Evolutionary conservation across 169 alveolate genomes (phyloP).

Genomic region (Plasmodium coatneyi): DNA sequence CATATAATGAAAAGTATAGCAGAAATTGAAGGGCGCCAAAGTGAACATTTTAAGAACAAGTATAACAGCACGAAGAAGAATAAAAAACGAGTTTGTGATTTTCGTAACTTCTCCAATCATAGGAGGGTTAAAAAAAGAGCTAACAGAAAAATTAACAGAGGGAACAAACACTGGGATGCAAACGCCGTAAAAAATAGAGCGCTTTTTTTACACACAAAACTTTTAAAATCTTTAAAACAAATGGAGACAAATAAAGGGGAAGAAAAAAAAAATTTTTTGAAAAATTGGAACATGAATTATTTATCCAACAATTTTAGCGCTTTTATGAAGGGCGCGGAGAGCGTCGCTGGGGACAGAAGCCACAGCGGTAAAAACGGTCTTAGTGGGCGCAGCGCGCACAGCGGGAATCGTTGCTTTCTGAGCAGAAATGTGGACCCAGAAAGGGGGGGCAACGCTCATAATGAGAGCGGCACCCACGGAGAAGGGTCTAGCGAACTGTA

Average conservation of each 20-base stretch:
- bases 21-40: slow-evolving; percentile 4
- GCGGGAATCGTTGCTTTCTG: not conserved
- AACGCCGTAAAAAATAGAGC: slow-evolving; percentile 18
- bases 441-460: not conserved
- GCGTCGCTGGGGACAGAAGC: not conserved
- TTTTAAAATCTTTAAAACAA: slow-evolving; percentile 5
- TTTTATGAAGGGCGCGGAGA: slow-evolving; percentile 27
- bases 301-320: slow-evolving; percentile 50
- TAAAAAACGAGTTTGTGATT: slow-evolving; percentile 17
- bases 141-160: not conserved
- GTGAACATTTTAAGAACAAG: slow-evolving; percentile 25
- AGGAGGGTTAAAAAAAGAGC: slow-evolving; percentile 8
- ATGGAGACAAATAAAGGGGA: slow-evolving; percentile 61
- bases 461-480: not conserved
- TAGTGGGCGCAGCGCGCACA: not conserved
- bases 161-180: slow-evolving; percentile 31
- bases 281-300: slow-evolving; percentile 68
- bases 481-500: not conserved
- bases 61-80: slow-evolving; percentile 1
- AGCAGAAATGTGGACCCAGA: not conserved
- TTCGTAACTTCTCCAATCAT: not conserved
- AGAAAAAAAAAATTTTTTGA: slow-evolving; percentile 42
- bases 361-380: not conserved
- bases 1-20: slow-evolving; percentile 31
- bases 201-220: not conserved